Evolutionary conservation across 2,329 filamentous ascomycete genomes (phyloP).

Genomic region (Colletotrichum abscissum): DNA sequence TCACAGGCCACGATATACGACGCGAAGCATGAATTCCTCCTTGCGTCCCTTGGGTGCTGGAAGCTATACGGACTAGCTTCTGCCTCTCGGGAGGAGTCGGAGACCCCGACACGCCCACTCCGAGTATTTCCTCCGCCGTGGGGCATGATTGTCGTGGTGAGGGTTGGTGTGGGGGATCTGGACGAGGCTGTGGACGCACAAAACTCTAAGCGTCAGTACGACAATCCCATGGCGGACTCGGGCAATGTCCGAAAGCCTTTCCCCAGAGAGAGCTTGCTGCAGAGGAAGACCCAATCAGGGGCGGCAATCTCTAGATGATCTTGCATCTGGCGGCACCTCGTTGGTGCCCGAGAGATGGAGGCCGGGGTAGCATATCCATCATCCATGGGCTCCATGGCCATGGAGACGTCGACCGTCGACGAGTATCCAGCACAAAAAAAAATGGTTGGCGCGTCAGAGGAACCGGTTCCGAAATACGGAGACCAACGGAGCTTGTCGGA

Average conservation of each 20-base stretch:
- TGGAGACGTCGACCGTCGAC: not conserved
- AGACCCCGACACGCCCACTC: slow-evolving; percentile 2
- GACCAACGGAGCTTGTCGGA: slow-evolving; percentile 34
- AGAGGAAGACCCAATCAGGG: slow-evolving; percentile 5
- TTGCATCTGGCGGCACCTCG: slow-evolving; percentile 27
- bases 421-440: not conserved
- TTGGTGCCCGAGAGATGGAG: slow-evolving; percentile 29
- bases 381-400: not conserved
- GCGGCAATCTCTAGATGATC: slow-evolving; percentile 19
- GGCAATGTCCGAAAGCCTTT: slow-evolving; percentile 28
- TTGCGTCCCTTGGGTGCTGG: too few relatives aligned
- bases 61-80: slow-evolving; percentile 7
- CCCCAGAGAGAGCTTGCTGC: slow-evolving; percentile 16
- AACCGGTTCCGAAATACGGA: slow-evolving; percentile 27
- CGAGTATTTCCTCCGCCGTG: slow-evolving; percentile 15
- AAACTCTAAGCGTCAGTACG: slow-evolving; percentile 22
- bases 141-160: slow-evolving; percentile 2
- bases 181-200: slow-evolving; percentile 24
- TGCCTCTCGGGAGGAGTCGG: slow-evolving; percentile 22
- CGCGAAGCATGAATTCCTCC: not conserved
- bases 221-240: slow-evolving; percentile 20
- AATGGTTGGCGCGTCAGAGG: slow-evolving; percentile 16
- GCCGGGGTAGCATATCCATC: slow-evolving; percentile 1
- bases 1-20: not conserved
- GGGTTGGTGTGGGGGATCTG: slow-evolving; percentile 20